Conservation (phyloP, 202 grass and related monocot species). For the Panicum hallii region DNA sequence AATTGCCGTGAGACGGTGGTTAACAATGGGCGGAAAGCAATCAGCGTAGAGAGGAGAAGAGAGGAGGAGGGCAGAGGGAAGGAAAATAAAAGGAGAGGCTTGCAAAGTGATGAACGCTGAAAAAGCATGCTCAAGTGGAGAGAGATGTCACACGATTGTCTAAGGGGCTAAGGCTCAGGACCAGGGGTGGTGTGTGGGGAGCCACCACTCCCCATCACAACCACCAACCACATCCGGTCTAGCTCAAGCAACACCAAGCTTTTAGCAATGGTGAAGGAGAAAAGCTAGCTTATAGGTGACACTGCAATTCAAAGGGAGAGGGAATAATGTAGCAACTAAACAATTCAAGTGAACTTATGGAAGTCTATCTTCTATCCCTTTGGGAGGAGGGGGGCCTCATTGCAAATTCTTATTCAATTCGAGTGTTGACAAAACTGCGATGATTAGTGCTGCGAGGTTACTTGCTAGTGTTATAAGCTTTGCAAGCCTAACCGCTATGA, state of each 20-base stretch:
- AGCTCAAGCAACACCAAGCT: conserved; percentile 44
- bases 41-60: conserved; percentile 17
- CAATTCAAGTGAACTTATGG: conserved; percentile 40
- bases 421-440: conserved; percentile 45
- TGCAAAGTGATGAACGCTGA: conserved; percentile 49
- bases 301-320: not conserved
- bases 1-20: conserved; percentile 47
- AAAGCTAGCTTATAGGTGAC: conserved; percentile 7
- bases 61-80: conserved; percentile 4
- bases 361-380: conserved; percentile 23
- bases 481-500: conserved; percentile 52
- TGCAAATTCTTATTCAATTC: conserved; percentile 39
- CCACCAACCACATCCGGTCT: conserved; percentile 51
- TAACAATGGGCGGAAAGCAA: conserved; percentile 52
- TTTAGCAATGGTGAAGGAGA: conserved; percentile 39
- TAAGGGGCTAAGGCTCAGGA: conserved; percentile 42
- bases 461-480: conserved; percentile 3
- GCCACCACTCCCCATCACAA: conserved; percentile 50
- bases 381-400: not conserved
- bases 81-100: conserved; percentile 42
- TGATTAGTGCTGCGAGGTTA: conserved; percentile 29
- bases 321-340: conserved; percentile 29
- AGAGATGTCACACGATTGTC: conserved; percentile 61
- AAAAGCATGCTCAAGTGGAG: conserved; percentile 65
- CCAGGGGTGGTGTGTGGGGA: conserved; percentile 50